Evolutionary conservation across 345 rosid species (phyloP).

Genomic region (Reutealis trisperma): DNA sequence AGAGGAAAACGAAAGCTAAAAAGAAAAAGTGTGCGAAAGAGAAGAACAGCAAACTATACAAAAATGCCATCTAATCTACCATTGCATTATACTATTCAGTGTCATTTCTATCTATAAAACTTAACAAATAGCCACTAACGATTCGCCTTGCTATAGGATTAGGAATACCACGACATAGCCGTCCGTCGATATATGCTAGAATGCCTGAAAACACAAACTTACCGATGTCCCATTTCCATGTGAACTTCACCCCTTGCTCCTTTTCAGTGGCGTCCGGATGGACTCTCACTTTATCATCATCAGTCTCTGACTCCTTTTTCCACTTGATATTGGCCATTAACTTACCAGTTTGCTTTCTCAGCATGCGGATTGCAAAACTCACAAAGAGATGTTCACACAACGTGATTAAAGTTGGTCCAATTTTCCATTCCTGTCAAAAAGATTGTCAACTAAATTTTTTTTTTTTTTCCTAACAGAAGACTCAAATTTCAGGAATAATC

Average conservation of each 20-base stretch:
- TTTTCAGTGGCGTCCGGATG: constrained; percentile 30
- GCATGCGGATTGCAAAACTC: constrained; percentile 74
- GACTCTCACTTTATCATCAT: constrained; percentile 33
- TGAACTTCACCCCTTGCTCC: constrained; percentile 43
- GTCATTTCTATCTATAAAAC: constrained; percentile 64
- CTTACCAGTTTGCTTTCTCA: constrained; percentile 61
- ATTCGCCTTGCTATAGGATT: constrained; percentile 86
- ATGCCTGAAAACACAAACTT: constrained; percentile 72
- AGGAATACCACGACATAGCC: constrained; percentile 81
- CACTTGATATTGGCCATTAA: constrained; percentile 37
- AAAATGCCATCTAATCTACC: background rate
- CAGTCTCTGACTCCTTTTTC: constrained; percentile 34
- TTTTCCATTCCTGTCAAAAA: constrained; percentile 74
- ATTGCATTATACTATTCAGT: constrained; percentile 2
- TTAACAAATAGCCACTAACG: constrained; percentile 83
- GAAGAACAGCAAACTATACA: background rate
- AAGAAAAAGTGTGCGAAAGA: too few species aligned
- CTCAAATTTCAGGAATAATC: background rate
- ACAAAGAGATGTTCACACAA: constrained; percentile 89
- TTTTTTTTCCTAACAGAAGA: background rate
- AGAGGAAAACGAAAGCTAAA: too few species aligned
- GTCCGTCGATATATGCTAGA: constrained; percentile 83
- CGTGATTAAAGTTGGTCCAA: constrained; percentile 77
- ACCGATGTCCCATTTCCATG: constrained; percentile 76
- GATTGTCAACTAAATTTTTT: background rate